These are phyloP conservation scores for Achaetomium macrosporum DNA, from an alignment of 2,329 filamentous ascomycete species.

Conservation along the genomic window DNA sequence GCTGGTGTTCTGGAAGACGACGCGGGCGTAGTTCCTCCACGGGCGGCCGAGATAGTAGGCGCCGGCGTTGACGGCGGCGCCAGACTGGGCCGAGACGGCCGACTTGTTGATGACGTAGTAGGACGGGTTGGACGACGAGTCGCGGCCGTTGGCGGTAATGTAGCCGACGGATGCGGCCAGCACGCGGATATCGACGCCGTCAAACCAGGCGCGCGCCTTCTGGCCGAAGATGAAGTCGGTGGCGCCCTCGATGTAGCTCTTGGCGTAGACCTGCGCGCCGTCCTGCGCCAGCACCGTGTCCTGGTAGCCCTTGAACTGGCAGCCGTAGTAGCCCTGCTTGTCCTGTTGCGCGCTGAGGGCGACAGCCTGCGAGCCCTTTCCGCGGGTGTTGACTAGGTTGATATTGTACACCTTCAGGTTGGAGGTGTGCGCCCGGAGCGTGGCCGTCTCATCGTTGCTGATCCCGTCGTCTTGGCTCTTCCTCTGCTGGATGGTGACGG, in stretches of 20 bases:
- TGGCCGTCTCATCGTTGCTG: constrained; percentile 49
- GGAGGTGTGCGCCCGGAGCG: constrained; percentile 38
- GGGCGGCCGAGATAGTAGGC: constrained; percentile 45
- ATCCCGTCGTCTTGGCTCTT: constrained; percentile 41
- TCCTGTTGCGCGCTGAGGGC: constrained; percentile 40
- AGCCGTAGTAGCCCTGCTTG: constrained; percentile 41
- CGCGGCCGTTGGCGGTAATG: constrained; percentile 36
- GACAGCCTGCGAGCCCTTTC: constrained; percentile 42
- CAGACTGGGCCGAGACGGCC: constrained; percentile 35
- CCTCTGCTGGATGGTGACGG: constrained; percentile 46
- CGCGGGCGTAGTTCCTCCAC: constrained; percentile 42
- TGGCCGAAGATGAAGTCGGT: constrained; percentile 48
- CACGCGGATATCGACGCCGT: constrained; percentile 24
- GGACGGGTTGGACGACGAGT: constrained; percentile 31
- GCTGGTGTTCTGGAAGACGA: constrained; percentile 43
- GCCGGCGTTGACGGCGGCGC: constrained; percentile 33
- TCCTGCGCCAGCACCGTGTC: constrained; percentile 44
- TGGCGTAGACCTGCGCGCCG: constrained; percentile 43
- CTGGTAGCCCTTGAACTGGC: constrained; percentile 42
- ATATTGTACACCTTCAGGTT: constrained; percentile 59
- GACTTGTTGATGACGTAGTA: constrained; percentile 45
- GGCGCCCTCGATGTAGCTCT: constrained; percentile 40
- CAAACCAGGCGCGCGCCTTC: constrained; percentile 39
- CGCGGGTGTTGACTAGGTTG: constrained; percentile 44
- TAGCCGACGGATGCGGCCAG: constrained; percentile 9